These are phyloP conservation scores for Achaetomium macrosporum DNA, from an alignment of 2,329 filamentous ascomycete genomes.

Conservation along the genomic window DNA sequence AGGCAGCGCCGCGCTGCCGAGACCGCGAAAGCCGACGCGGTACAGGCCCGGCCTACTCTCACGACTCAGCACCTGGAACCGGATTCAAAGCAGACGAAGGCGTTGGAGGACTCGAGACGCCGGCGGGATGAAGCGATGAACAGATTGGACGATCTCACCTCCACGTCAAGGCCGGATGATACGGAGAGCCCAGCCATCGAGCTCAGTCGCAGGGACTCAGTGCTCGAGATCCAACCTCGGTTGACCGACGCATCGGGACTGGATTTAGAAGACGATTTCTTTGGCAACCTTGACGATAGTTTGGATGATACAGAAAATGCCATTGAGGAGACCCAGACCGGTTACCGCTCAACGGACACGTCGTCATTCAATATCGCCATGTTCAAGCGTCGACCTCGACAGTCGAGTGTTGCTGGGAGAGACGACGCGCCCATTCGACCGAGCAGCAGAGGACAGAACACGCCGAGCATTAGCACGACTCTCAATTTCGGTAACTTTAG, in stretches of 20 bases:
- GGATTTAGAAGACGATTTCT: constrained; percentile 44
- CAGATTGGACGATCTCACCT: constrained; percentile 32
- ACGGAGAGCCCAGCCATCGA: constrained; percentile 30
- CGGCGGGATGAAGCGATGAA: constrained; percentile 35
- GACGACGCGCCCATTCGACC: constrained; percentile 49
- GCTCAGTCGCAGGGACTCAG: constrained; percentile 33
- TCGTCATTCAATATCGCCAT: constrained; percentile 43
- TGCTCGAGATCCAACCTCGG: constrained; percentile 26
- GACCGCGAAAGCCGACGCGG: constrained; percentile 11
- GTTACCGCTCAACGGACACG: constrained; percentile 37
- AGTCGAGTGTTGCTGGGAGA: constrained; percentile 46
- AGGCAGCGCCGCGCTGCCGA: constrained; percentile 21
- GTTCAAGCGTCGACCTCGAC: constrained; percentile 42
- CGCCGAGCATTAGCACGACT: constrained; percentile 43
- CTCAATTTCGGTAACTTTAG: constrained; percentile 55
- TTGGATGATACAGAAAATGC: constrained; percentile 31
- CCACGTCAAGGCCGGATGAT: constrained; percentile 19
- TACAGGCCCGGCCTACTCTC: constrained; percentile 9
- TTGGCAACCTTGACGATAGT: constrained; percentile 40
- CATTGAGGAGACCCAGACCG: constrained; percentile 26
- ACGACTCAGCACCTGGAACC: constrained; percentile 2
- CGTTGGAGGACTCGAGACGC: constrained; percentile 23
- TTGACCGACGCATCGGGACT: constrained; percentile 40
- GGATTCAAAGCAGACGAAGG: constrained; percentile 20
- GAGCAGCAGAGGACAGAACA: constrained; percentile 45